Evolutionary conservation across 177 flowering plant genomes (phyloP).

Genomic region (Vitis hybrid): DNA sequence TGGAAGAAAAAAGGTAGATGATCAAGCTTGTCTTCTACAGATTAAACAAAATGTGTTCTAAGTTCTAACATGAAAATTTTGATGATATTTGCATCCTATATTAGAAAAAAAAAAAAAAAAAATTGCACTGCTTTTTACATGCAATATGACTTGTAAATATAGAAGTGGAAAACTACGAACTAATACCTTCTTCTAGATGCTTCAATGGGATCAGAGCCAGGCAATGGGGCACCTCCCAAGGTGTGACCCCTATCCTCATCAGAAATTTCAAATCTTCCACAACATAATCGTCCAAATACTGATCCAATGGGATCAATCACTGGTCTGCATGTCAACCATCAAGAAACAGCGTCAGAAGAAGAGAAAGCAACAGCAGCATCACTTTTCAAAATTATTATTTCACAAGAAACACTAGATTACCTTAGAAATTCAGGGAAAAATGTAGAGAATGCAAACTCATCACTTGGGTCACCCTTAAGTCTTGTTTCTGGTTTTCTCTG

Average conservation of each 20-base stretch:
- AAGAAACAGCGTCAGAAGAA: conserved; percentile 8
- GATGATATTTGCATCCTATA: no score
- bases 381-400: neutral
- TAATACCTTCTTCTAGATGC: conserved; percentile 93
- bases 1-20: no score
- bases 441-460: conserved; percentile 88
- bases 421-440: conserved; percentile 87
- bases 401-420: conserved; percentile 28
- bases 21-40: no score
- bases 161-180: no score
- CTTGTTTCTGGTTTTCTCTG: conserved; percentile 82
- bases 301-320: conserved; percentile 81
- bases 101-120: no score
- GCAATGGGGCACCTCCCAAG: conserved; percentile 64
- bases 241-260: conserved; percentile 50
- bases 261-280: conserved; percentile 65
- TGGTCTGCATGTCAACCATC: conserved; percentile 57
- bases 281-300: conserved; percentile 68
- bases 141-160: no score
- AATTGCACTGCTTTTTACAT: no score
- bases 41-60: no score
- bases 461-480: conserved; percentile 88
- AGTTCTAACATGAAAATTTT: no score
- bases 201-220: conserved; percentile 90
- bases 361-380: neutral